Percentiles rank a stretch among this genome's conserved stretches.
Conservation (phyloP, 768 basidiomycete species). For the Gloeostereum incarnatum region DNA sequence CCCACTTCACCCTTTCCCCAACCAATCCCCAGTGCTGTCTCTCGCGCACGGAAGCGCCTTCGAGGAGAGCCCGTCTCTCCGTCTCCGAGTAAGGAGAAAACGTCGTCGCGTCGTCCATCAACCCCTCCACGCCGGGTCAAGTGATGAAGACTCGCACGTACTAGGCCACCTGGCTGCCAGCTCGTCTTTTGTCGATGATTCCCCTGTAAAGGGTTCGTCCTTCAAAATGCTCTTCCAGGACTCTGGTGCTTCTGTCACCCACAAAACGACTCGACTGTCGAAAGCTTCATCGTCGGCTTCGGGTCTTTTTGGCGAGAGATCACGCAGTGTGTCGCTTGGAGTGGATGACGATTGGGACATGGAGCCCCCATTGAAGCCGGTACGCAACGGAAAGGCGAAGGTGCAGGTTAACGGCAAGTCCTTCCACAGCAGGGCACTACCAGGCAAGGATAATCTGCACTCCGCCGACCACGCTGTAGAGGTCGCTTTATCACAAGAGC, state of each 20-base stretch:
- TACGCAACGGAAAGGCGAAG: too few relatives aligned
- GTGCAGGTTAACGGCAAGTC: conserved; percentile 6
- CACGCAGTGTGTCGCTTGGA: background rate
- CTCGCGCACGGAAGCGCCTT: conserved; percentile 70
- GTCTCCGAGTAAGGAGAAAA: conserved; percentile 69
- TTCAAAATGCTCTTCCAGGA: conserved; percentile 67
- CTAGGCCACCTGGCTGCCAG: conserved; percentile 16
- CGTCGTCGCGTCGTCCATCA: conserved; percentile 44
- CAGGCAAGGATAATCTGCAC: conserved; percentile 9
- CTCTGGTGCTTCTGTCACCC: conserved; percentile 5
- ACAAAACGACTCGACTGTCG: conserved; percentile 4
- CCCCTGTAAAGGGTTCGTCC: conserved; percentile 58
- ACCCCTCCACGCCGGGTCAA: conserved; percentile 24
- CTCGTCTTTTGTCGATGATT: conserved; percentile 55
- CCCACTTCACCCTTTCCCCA: conserved; percentile 16
- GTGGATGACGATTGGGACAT: conserved; percentile 6
- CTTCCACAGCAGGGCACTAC: conserved; percentile 4
- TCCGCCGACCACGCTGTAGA: background rate
- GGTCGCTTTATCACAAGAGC: too few relatives aligned
- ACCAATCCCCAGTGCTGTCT: conserved; percentile 37
- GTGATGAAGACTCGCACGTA: conserved; percentile 24
- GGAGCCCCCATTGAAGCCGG: too few relatives aligned
- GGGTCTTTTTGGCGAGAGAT: conserved; percentile 8
- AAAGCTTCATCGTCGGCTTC: conserved; percentile 5
- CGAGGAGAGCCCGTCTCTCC: conserved; percentile 80